Base-by-base conservation (phyloP, 148 eudicot species). In the Nepenthes mirabilis region DNA sequence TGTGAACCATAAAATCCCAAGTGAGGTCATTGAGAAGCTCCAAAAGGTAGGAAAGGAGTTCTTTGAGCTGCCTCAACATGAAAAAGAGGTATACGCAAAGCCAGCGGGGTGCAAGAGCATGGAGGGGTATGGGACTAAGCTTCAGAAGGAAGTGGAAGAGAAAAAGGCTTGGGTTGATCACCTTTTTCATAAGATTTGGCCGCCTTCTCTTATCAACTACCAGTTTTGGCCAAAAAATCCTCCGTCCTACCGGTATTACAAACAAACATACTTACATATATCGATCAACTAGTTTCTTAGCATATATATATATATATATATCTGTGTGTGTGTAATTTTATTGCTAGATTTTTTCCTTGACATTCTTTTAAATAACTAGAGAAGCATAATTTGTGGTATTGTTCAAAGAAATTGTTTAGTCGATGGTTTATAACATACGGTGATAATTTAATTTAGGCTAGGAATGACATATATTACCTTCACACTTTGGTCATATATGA, bases 111-210 rank as follows among this genome's bases (percentile, higher is more conserved):
- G 68, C 8, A 47, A 67, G n/a, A 64, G 74, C 23, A 62, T 63
- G 47, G 82, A 86, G 74, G 97, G 97, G 10, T 89, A 89, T 66
- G 89, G 93, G 2, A 77, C 78, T 4, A 70, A 66, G 60, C 72
- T 86, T 14, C 84, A 81, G 48, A 83, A 83, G 40, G 86, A 77
- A 53, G 61, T 77, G 5, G 62, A 70, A 45, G 84, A 80, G 1
- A 83, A 77, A 58, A 87, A 77, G 47, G 83, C 70, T 23, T 89
- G 97, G 97, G 90, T 83, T 66, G 97, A 90, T 82, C 97, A 90
- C 66, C 68, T 90, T 71, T 90, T 90, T 34, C 86, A 90, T 33
- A 80, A 58, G 56, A 73, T 84, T 34, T 90, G 97, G 97, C 97
- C 97, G 3, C 80, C 81, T 69, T 50, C 82, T 55, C 72, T 70